A percentile compares a stretch with the other conserved stretches of the same genome.
These are phyloP conservation scores for Cairneyella variabilis DNA, from an alignment of 495 filamentous ascomycete genomes.

Conservation along the genomic window DNA sequence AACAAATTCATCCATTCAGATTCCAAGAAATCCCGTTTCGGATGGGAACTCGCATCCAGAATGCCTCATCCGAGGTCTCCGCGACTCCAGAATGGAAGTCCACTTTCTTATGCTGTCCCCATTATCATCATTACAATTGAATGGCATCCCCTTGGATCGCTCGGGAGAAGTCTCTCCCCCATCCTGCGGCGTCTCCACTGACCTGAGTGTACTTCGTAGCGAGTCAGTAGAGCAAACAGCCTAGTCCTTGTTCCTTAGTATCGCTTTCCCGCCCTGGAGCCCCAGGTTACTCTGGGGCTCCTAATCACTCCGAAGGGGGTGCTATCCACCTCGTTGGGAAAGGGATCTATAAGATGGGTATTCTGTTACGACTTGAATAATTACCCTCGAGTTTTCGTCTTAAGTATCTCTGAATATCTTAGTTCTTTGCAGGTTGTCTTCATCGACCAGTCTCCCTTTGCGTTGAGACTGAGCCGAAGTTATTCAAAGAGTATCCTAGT, in stretches of 20 bases:
- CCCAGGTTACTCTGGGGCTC: constrained; percentile 11
- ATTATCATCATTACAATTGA: no score
- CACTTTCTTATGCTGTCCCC: no score
- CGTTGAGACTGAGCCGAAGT: not conserved
- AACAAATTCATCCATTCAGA: no score
- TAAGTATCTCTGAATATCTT: no score
- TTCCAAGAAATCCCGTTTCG: no score
- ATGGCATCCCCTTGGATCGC: no score
- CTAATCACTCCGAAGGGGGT: not conserved
- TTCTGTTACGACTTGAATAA: constrained; percentile 14
- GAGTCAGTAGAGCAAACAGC: not conserved
- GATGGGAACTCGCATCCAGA: no score
- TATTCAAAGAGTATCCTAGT: not conserved
- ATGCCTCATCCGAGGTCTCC: no score
- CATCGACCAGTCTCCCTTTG: not conserved
- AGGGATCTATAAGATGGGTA: constrained; percentile 15
- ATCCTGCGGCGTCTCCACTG: not conserved
- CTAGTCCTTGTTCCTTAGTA: not conserved
- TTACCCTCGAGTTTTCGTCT: not conserved
- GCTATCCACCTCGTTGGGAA: not conserved
- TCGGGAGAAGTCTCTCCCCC: constrained; percentile 2
- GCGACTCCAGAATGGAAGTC: no score
- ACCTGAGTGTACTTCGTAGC: not conserved
- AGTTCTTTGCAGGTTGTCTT: not conserved
- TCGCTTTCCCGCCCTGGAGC: not conserved